phyloP scores from a whole-genome alignment of 495 filamentous ascomycete genomes.

The Neurospora cerealis region DNA sequence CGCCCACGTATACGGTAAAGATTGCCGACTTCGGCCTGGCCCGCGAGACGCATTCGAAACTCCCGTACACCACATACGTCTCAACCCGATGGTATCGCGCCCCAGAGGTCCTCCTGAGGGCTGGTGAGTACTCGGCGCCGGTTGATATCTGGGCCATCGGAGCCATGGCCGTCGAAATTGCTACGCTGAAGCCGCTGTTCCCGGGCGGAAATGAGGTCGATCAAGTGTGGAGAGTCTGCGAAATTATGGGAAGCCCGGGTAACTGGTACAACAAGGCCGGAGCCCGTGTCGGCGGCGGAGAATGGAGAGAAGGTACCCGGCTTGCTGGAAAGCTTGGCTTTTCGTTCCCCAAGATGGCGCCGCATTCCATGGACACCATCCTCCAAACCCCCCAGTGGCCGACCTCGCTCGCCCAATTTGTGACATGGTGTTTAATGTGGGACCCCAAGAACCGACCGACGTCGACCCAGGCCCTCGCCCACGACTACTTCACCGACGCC shows the following conservation, averaged over 20 bases:
- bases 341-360: slow-evolving; percentile 99
- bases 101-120: slow-evolving; percentile 87
- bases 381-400: slow-evolving; percentile 89
- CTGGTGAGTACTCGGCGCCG: slow-evolving; percentile 93
- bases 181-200: slow-evolving; percentile 93
- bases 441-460: slow-evolving; percentile 91
- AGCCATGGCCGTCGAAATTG: slow-evolving; percentile 99
- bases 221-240: slow-evolving; percentile 97
- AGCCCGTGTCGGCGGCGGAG: slow-evolving; percentile 81
- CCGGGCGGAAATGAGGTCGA: slow-evolving; percentile 98
- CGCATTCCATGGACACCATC: slow-evolving; percentile 92
- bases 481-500: slow-evolving; percentile 95
- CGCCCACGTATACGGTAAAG: slow-evolving; percentile 90
- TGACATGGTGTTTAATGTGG: slow-evolving; percentile 99
- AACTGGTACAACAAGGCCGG: slow-evolving; percentile 94
- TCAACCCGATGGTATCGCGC: slow-evolving; percentile 98
- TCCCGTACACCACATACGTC: slow-evolving; percentile 97
- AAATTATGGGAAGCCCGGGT: slow-evolving; percentile 98
- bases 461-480: slow-evolving; percentile 82
- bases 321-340: slow-evolving; percentile 94
- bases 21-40: slow-evolving; percentile 99
- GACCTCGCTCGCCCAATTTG: slow-evolving; percentile 73
- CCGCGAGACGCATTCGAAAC: slow-evolving; percentile 88
- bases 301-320: slow-evolving; percentile 91
- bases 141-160: slow-evolving; percentile 99